Percentiles rank a stretch among this genome's conserved stretches.
These are phyloP conservation scores for Leucoagaricus sp. DNA, from an alignment of 1,284 basidiomycete genomes.

Conservation along the genomic window DNA sequence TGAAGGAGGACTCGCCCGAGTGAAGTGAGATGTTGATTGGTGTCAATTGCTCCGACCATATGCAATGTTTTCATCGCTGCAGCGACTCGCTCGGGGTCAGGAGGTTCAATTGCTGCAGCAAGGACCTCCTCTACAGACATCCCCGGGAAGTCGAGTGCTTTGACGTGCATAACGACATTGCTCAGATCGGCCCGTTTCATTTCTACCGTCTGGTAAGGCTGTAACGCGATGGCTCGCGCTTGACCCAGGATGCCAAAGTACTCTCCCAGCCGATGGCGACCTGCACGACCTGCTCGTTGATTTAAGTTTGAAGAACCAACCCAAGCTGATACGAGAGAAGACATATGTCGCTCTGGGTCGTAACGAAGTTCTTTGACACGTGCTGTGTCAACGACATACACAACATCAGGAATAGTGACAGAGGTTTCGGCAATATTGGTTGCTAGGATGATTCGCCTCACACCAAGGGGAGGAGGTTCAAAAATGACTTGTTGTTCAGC, in stretches of 20 bases:
- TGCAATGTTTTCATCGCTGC: conserved; percentile 84
- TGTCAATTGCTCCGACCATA: conserved; percentile 89
- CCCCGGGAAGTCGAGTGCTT: conserved; percentile 91
- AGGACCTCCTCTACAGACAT: conserved; percentile 90
- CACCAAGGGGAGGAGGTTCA: conserved; percentile 72
- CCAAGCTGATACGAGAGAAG: conserved; percentile 87
- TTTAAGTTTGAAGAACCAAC: conserved; percentile 93
- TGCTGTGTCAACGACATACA: conserved; percentile 91
- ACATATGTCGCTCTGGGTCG: conserved; percentile 88
- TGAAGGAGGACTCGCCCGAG: conserved; percentile 89
- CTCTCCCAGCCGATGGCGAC: conserved; percentile 89
- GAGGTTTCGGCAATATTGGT: conserved; percentile 98
- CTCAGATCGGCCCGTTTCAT: conserved; percentile 95
- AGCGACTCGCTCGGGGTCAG: conserved; percentile 75
- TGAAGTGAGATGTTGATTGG: conserved; percentile 78
- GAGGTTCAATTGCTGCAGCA: conserved; percentile 87
- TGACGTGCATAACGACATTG: conserved; percentile 96
- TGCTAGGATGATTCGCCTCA: conserved; percentile 87
- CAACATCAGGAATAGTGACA: conserved; percentile 95
- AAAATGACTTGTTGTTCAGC: conserved; percentile 92
- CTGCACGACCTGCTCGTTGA: conserved; percentile 93
- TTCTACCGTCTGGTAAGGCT: conserved; percentile 90
- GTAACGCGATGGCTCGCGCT: conserved; percentile 62
- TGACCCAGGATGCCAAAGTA: conserved; percentile 87
- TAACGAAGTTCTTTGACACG: conserved; percentile 94